These are phyloP conservation scores for Digitaria exilis DNA, from an alignment of 202 grass and related monocot species.

Conservation along the genomic window DNA sequence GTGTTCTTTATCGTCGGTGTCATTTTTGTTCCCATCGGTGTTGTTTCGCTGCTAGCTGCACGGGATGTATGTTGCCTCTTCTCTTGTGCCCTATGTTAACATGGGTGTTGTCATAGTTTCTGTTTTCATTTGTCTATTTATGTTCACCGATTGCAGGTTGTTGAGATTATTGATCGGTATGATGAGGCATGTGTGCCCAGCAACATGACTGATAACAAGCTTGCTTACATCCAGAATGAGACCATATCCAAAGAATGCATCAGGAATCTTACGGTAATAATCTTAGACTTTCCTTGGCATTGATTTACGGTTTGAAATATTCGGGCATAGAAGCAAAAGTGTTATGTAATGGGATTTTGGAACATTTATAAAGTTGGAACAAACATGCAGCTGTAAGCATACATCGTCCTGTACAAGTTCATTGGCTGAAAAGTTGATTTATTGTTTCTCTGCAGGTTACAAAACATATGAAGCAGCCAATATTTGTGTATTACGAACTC, in stretches of 20 bases:
- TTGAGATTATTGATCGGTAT: constrained; percentile 85
- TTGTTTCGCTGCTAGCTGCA: constrained; percentile 76
- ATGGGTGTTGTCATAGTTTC: neutral
- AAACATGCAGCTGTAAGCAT: neutral
- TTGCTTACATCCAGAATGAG: constrained; percentile 73
- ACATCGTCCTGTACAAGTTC: neutral
- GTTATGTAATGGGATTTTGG: neutral
- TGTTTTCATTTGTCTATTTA: constrained; percentile 6
- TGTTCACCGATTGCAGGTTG: constrained; percentile 61
- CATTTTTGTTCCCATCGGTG: constrained; percentile 83
- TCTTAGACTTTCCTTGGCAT: constrained; percentile 19
- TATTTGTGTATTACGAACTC: constrained; percentile 97
- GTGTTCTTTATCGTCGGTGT: constrained; percentile 77
- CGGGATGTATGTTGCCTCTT: constrained; percentile 55
- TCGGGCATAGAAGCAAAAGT: constrained; percentile 10
- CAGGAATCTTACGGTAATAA: constrained; percentile 75
- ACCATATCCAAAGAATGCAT: constrained; percentile 64
- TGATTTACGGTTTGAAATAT: neutral
- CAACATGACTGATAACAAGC: constrained; percentile 60
- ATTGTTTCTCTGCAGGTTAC: constrained; percentile 59
- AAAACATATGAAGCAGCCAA: constrained; percentile 84
- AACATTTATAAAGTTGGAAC: neutral
- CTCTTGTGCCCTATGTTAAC: constrained; percentile 11
- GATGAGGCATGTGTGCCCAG: constrained; percentile 67
- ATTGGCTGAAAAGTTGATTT: neutral